Evolutionary conservation across 768 basidiomycete species (phyloP), one percentile per base, ranked within the genome.

Genomic region (Tylopilus plumbeoviolaceoides): DNA sequence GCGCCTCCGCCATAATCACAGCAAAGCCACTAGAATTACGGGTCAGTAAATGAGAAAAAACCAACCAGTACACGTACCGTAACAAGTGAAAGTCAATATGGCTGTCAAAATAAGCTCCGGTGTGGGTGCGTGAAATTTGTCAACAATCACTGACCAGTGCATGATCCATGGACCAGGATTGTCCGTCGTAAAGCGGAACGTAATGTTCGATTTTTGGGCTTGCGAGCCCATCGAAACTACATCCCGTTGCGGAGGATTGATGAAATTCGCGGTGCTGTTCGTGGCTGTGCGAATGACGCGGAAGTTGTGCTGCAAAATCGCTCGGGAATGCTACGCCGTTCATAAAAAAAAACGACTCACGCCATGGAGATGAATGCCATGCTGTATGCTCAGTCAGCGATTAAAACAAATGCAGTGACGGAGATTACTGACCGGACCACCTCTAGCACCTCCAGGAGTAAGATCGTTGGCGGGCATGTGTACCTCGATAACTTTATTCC

Each of bases 121-220:
- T 18, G 10, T 14, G 14, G 9, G 25, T 4, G 39, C 21, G 20
- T 5, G 42, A 21, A 25, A 47, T 30, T 10, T 30, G 12, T 14
- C 18, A 41, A 39, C 12, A 9, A 18, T 9, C 45, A 35, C 61
- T 48, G 35, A 65, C 69, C 69, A 78, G 56, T 78, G 78, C 28
- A 78, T 54, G 57, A 78, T 70, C 79, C 82, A 84, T 4, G 79
- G 78, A 11, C 86, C 86, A 4, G 84, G 76, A 65, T 87, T 87
- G 60, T 87, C 78, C 4, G 84, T 84, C 23, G 70, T 61, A 67
- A 84, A 87, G 33, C 84, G 77, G 47, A 88, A 70, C 4, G 78
- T 78, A 27, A 79, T 76, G 60, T 78, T 68, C 63, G 78, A 66
- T 0, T 51, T 53, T 66, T 77, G 59, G 2, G 54, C 59, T 50